Evolutionary conservation across 306 rosid species (phyloP).

Genomic region (Glycine soja): DNA sequence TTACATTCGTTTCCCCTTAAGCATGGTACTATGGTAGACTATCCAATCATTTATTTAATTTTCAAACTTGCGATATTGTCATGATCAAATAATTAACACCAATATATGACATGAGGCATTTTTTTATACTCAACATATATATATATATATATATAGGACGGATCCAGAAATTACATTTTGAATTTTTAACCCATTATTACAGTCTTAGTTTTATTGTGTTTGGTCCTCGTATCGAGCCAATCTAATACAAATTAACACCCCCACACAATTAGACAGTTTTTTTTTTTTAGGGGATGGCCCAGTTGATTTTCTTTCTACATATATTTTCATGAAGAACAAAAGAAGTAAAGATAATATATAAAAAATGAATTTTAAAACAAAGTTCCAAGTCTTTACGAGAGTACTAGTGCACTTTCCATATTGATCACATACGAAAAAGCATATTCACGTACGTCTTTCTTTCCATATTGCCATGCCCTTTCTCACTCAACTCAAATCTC

Average conservation of each 20-base stretch:
- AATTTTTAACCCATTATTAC: too few species aligned
- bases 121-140: too few species aligned
- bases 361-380: conserved; percentile 9
- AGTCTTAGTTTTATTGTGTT: too few species aligned
- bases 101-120: not conserved
- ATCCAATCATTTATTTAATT: not conserved
- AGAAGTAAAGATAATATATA: too few species aligned
- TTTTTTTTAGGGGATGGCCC: not conserved
- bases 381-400: not conserved
- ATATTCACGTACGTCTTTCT: not conserved
- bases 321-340: not conserved
- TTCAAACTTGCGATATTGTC: not conserved
- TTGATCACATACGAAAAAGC: not conserved
- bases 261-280: too few species aligned
- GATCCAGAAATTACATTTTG: too few species aligned
- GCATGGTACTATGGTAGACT: too few species aligned
- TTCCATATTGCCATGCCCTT: not conserved
- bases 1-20: too few species aligned
- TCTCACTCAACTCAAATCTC: not conserved
- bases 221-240: too few species aligned
- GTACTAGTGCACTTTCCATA: conserved; percentile 14
- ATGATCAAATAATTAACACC: not conserved
- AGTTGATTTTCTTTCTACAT: not conserved
- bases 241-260: too few species aligned
- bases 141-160: too few species aligned